Conservation (phyloP, 306 rosid genomes). For the Vigna nakashimae region DNA sequence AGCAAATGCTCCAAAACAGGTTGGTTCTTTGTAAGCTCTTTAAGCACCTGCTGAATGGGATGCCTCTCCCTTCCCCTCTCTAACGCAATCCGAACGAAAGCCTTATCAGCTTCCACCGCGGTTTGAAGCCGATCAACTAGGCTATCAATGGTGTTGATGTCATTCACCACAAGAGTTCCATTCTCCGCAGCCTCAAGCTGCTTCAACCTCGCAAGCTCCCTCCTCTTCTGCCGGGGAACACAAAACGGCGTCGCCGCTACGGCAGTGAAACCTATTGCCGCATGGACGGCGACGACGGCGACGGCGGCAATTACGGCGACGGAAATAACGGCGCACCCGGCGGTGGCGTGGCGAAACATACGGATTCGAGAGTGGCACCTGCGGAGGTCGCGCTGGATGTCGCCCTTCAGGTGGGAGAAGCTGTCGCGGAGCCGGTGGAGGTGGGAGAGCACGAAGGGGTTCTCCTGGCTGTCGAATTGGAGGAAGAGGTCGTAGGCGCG, state of each 20-base stretch:
- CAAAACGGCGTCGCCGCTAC: constrained; percentile 41
- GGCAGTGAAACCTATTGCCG: constrained; percentile 36
- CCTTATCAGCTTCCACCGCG: constrained; percentile 62
- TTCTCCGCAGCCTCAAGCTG: constrained; percentile 70
- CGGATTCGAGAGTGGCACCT: constrained; percentile 58
- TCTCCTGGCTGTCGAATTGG: constrained; percentile 49
- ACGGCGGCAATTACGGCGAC: constrained; percentile 30
- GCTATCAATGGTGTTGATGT: constrained; percentile 63
- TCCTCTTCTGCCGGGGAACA: constrained; percentile 43
- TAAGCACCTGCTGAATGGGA: constrained; percentile 67
- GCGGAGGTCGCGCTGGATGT: constrained; percentile 58
- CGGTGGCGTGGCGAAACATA: constrained; percentile 46
- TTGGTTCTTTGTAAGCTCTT: constrained; percentile 57
- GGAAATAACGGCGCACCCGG: constrained; percentile 46
- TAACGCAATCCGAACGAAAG: constrained; percentile 54
- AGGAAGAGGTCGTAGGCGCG: constrained; percentile 55
- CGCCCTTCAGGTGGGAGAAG: constrained; percentile 54
- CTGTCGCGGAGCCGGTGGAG: constrained; percentile 46
- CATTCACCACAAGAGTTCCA: constrained; percentile 55
- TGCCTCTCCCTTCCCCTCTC: constrained; percentile 60
- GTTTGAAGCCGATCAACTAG: constrained; percentile 59
- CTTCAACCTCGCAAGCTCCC: constrained; percentile 49
- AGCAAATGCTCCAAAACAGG: constrained; percentile 51
- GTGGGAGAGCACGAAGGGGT: constrained; percentile 61
- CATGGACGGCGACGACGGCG: constrained; percentile 43